Evolutionary conservation across 352 stramenopile species (phyloP).

Genomic region (Vaucheria bursata): DNA sequence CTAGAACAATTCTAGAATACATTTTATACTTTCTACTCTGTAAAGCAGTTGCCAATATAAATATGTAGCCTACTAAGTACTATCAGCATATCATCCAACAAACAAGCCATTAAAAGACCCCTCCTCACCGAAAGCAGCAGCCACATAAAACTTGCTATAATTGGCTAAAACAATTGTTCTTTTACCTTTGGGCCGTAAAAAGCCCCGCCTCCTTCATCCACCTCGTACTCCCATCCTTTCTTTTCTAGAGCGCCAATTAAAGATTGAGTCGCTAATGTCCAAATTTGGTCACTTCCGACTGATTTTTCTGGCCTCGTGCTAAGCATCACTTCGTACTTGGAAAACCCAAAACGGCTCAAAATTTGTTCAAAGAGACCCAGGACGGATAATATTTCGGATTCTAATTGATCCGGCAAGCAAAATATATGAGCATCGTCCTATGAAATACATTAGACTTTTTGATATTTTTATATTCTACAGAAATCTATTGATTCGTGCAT

Average conservation of each 20-base stretch:
- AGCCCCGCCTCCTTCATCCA: conserved; percentile 87
- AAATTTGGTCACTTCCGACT: conserved; percentile 83
- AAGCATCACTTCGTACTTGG: conserved; percentile 74
- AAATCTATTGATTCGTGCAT: too few relatives aligned
- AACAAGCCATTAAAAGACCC: too few relatives aligned
- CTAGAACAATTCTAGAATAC: too few relatives aligned
- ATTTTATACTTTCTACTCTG: too few relatives aligned
- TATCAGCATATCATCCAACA: too few relatives aligned
- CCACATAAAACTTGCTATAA: too few relatives aligned
- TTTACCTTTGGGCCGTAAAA: conserved; percentile 79
- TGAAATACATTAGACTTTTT: too few relatives aligned
- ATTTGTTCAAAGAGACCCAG: conserved; percentile 86
- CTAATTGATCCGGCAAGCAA: conserved; percentile 84
- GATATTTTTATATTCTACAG: too few relatives aligned
- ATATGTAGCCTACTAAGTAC: too few relatives aligned
- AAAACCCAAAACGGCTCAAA: conserved; percentile 86
- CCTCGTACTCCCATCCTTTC: conserved; percentile 64
- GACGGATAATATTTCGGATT: conserved; percentile 85
- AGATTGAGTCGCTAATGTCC: conserved; percentile 75
- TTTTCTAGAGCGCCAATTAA: conserved; percentile 57
- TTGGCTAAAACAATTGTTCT: too few relatives aligned
- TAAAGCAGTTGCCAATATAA: too few relatives aligned
- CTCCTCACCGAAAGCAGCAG: too few relatives aligned
- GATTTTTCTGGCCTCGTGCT: conserved; percentile 87
- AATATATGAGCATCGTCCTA: conserved; percentile 98